Evolutionary conservation across 2,329 filamentous ascomycete species (phyloP).

Genomic region (Fusarium chuoi): DNA sequence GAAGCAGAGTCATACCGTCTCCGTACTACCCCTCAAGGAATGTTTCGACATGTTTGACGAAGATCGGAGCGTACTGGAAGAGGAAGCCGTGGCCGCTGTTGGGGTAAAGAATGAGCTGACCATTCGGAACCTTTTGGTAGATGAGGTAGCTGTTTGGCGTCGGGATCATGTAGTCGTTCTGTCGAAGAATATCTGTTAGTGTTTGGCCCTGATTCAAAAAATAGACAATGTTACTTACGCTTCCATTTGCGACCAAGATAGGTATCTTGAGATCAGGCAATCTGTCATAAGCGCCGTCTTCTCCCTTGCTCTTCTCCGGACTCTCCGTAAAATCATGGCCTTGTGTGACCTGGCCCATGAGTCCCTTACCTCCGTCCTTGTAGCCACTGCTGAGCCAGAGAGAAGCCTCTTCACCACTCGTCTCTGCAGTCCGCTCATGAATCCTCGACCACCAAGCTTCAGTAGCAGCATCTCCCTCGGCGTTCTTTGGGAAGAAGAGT

Average conservation of each 20-base stretch:
- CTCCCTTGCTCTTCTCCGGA: neutral
- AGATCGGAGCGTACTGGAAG: constrained; percentile 1
- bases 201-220: accelerated
- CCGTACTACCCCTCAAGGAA: neutral
- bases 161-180: constrained; percentile 17
- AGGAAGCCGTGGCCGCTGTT: constrained; percentile 13
- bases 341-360: neutral
- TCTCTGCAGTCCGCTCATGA: neutral
- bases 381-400: neutral
- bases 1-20: accelerated
- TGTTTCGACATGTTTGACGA: neutral
- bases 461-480: neutral
- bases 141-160: constrained; percentile 11
- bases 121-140: neutral
- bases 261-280: neutral
- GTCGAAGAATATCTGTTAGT: neutral
- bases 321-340: neutral
- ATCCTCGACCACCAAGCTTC: constrained; percentile 10
- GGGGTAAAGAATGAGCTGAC: constrained; percentile 9
- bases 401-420: neutral
- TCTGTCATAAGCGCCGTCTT: neutral
- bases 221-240: neutral
- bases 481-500: constrained; percentile 1
- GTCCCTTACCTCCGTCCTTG: neutral
- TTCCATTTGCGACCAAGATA: neutral